These are phyloP conservation scores for Musa beccarii DNA, from an alignment of 176 grass and related monocot genomes.

Conservation along the genomic window DNA sequence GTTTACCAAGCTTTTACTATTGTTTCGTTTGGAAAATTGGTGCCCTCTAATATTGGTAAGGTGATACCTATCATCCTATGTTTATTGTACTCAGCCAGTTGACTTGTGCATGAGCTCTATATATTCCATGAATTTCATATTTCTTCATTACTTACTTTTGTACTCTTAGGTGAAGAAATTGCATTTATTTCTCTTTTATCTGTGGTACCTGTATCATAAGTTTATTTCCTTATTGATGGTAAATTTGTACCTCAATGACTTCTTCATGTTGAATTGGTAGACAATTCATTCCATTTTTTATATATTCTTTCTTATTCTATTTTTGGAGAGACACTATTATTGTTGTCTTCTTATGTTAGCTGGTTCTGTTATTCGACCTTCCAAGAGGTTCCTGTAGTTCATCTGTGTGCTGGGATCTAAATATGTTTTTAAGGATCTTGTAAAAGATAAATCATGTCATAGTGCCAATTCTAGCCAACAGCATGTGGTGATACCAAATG, in stretches of 20 bases:
- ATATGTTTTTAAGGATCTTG: not conserved
- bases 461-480: too few species aligned
- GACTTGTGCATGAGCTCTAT: not conserved
- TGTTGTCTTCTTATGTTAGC: not conserved
- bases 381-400: not conserved
- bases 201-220: not conserved
- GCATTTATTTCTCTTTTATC: not conserved
- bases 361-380: not conserved
- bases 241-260: not conserved
- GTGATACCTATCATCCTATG: not conserved
- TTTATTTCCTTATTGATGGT: not conserved
- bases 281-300: not conserved
- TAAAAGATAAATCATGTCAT: not conserved
- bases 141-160: not conserved
- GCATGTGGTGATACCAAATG: too few species aligned
- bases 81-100: not conserved
- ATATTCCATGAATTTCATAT: not conserved
- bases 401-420: not conserved
- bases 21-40: not conserved
- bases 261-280: not conserved
- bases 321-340: not conserved
- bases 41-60: slow-evolving; percentile 7
- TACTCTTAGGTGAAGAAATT: not conserved
- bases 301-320: not conserved
- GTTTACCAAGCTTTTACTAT: not conserved